These are phyloP conservation scores for Moniliella sp. DNA, from an alignment of 1,284 basidiomycete species.

Conservation along the genomic window DNA sequence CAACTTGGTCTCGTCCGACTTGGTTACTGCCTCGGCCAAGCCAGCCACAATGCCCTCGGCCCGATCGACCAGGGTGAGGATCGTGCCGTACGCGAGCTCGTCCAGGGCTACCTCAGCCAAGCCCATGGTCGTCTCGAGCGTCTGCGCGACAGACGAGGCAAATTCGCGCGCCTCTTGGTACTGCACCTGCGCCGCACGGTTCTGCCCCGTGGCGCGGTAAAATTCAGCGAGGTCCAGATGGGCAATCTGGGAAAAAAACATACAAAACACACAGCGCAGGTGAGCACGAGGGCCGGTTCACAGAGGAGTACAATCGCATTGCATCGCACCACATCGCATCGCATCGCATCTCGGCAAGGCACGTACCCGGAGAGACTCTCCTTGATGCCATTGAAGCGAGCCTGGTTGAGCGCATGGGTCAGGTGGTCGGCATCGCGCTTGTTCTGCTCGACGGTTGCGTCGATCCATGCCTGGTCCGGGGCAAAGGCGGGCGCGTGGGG, in stretches of 20 bases:
- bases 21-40: no score
- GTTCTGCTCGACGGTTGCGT: conserved; percentile 45
- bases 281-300: no score
- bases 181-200: conserved; percentile 48
- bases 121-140: conserved; percentile 47
- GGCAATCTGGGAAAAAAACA: conserved; percentile 54
- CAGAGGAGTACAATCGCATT: no score
- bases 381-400: conserved; percentile 73
- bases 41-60: conserved; percentile 46
- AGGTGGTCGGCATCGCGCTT: conserved; percentile 49
- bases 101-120: conserved; percentile 12
- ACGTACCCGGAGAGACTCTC: conserved; percentile 58
- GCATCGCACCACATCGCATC: background rate
- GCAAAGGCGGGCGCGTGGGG: background rate
- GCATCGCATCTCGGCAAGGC: conserved; percentile 1
- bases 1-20: no score
- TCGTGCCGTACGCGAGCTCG: background rate
- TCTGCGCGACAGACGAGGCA: conserved; percentile 59
- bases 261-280: no score
- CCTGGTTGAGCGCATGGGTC: conserved; percentile 69
- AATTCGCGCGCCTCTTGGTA: conserved; percentile 65
- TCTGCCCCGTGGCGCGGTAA: conserved; percentile 50
- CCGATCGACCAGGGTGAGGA: conserved; percentile 55
- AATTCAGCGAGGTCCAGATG: conserved; percentile 61
- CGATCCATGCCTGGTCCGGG: conserved; percentile 44